phyloP scores from a whole-genome alignment of 495 filamentous ascomycete genomes.

The Aspergillus carlsbadensis region DNA sequence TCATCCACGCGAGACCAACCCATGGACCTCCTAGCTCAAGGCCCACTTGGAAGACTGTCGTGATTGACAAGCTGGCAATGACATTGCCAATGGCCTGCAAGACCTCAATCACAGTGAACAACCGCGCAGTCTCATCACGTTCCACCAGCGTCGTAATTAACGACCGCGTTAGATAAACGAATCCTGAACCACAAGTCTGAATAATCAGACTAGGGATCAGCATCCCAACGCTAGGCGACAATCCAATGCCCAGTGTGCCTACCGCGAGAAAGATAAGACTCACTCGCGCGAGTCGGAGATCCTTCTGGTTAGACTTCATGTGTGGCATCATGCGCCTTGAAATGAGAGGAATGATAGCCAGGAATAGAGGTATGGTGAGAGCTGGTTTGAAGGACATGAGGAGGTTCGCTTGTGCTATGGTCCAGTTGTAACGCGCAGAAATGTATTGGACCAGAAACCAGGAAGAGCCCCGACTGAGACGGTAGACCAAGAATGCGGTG shows the following conservation, averaged over 20 bases:
- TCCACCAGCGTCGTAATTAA: conserved; percentile 53
- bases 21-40: conserved; percentile 48
- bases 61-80: conserved; percentile 52
- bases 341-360: conserved; percentile 46
- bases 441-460: conserved; percentile 57
- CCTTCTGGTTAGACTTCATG: conserved; percentile 45
- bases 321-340: conserved; percentile 34
- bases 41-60: conserved; percentile 52
- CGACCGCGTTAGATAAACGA: conserved; percentile 47
- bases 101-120: conserved; percentile 58
- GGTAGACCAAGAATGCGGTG: conserved; percentile 51
- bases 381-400: conserved; percentile 50
- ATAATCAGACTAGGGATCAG: conserved; percentile 47
- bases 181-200: conserved; percentile 48
- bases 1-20: conserved; percentile 56
- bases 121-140: conserved; percentile 51
- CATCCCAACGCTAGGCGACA: conserved; percentile 37
- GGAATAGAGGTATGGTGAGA: conserved; percentile 51
- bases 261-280: conserved; percentile 47
- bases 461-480: conserved; percentile 49
- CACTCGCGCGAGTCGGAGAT: conserved; percentile 50
- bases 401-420: conserved; percentile 53
- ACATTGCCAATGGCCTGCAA: conserved; percentile 55
- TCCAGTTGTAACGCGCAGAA: conserved; percentile 56
- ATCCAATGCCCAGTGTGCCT: conserved; percentile 47